Conservation (phyloP, 345 rosid genomes). For the Citrus hindsii region DNA sequence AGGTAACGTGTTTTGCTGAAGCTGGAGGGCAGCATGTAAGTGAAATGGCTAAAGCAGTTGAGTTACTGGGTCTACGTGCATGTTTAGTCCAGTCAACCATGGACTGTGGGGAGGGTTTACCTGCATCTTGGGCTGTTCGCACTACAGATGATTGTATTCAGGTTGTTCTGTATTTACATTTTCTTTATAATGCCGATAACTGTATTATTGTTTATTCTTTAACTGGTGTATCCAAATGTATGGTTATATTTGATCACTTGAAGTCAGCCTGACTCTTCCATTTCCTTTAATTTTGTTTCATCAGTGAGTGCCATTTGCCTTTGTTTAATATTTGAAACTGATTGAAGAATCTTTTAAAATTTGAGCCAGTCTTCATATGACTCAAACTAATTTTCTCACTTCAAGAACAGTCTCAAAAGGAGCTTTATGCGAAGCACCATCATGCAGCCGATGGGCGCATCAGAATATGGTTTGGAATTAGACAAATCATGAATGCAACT, state of each 20-base stretch:
- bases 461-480: slow-evolving; percentile 64
- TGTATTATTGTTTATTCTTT: background rate
- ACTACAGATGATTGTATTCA: slow-evolving; percentile 56
- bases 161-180: slow-evolving; percentile 27
- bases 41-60: slow-evolving; percentile 67
- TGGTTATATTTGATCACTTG: background rate
- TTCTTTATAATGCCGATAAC: background rate
- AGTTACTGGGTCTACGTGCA: slow-evolving; percentile 60
- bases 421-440: slow-evolving; percentile 53
- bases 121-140: slow-evolving; percentile 52
- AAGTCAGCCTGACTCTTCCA: background rate
- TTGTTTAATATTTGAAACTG: background rate
- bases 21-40: slow-evolving; percentile 72
- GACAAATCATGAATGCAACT: slow-evolving; percentile 66
- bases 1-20: slow-evolving; percentile 81
- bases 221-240: background rate
- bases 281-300: background rate
- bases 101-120: slow-evolving; percentile 71
- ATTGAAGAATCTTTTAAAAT: background rate
- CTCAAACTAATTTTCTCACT: slow-evolving; percentile 15
- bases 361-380: background rate
- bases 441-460: slow-evolving; percentile 66
- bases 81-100: slow-evolving; percentile 56
- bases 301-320: background rate
- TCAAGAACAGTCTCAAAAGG: slow-evolving; percentile 56